Percentiles rank a stretch among this genome's conserved stretches.
phyloP scores from a whole-genome alignment of 2,329 filamentous ascomycete species.

The Blastomyces gilchristii region DNA sequence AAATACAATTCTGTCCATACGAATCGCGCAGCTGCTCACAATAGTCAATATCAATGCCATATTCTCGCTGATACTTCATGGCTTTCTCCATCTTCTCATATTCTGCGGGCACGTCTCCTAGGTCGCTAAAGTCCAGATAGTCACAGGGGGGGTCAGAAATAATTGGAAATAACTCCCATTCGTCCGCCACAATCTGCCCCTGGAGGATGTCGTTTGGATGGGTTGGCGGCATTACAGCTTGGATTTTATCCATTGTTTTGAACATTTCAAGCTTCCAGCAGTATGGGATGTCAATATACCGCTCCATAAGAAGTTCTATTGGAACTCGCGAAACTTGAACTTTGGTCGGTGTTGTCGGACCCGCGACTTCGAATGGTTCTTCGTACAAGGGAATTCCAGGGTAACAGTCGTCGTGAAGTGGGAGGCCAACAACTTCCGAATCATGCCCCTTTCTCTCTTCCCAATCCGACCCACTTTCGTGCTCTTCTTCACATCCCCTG shows the following conservation, averaged over 20 bases:
- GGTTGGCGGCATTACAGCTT: neutral
- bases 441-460: neutral
- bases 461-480: neutral
- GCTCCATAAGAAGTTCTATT: neutral
- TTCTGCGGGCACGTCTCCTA: neutral
- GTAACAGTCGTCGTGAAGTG: neutral
- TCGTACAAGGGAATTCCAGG: neutral
- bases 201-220: neutral
- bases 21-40: neutral
- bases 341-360: neutral
- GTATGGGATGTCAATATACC: neutral
- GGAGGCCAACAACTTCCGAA: neutral
- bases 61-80: neutral
- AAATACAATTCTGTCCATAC: neutral
- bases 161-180: neutral
- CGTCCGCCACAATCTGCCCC: neutral
- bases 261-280: neutral
- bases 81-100: conserved; percentile 2
- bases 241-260: neutral
- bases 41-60: conserved; percentile 5
- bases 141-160: neutral
- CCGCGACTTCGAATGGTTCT: neutral
- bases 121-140: neutral
- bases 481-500: neutral
- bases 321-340: neutral